A percentile compares a stretch with the other conserved stretches of the same genome.
phyloP scores from a whole-genome alignment of 1,284 basidiomycete genomes.

The Mrakiaceae sp. region DNA sequence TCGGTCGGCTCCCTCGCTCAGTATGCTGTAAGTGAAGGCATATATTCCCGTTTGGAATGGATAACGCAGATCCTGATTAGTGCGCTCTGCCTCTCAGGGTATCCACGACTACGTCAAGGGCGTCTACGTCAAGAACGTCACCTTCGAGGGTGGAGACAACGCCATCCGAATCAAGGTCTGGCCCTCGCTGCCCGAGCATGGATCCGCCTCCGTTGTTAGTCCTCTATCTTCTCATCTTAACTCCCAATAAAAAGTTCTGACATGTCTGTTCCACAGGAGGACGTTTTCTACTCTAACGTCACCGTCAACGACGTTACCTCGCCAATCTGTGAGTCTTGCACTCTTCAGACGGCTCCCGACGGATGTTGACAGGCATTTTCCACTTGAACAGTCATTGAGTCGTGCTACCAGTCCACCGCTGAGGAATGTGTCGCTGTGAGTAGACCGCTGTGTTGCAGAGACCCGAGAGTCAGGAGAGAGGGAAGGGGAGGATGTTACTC shows the following conservation, averaged over 20 bases:
- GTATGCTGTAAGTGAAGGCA: neutral
- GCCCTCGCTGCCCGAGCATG: slow-evolving; percentile 8
- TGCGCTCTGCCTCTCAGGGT: neutral
- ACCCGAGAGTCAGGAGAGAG: too few relatives aligned
- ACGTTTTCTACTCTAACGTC: slow-evolving; percentile 7
- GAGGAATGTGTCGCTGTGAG: too few relatives aligned
- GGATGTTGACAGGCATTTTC: too few relatives aligned
- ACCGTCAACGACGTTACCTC: neutral
- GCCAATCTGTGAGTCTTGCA: neutral
- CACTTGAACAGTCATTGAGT: neutral
- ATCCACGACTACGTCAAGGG: slow-evolving; percentile 14
- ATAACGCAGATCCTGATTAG: too few relatives aligned
- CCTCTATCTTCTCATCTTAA: neutral
- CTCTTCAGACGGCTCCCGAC: too few relatives aligned
- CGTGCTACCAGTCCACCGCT: slow-evolving; percentile 13
- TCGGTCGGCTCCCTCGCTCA: slow-evolving; percentile 16
- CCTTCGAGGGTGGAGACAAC: slow-evolving; percentile 14
- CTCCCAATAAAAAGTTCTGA: neutral
- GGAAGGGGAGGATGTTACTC: too few relatives aligned
- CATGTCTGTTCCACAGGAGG: too few relatives aligned
- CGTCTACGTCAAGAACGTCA: slow-evolving; percentile 12
- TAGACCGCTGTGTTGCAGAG: too few relatives aligned
- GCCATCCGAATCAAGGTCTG: slow-evolving; percentile 18
- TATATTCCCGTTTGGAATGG: too few relatives aligned
- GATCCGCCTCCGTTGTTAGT: neutral